Percentiles rank a stretch among this genome's conserved stretches.
phyloP scores from a whole-genome alignment of 148 eudicot species.

The Selenicereus undatus region DNA sequence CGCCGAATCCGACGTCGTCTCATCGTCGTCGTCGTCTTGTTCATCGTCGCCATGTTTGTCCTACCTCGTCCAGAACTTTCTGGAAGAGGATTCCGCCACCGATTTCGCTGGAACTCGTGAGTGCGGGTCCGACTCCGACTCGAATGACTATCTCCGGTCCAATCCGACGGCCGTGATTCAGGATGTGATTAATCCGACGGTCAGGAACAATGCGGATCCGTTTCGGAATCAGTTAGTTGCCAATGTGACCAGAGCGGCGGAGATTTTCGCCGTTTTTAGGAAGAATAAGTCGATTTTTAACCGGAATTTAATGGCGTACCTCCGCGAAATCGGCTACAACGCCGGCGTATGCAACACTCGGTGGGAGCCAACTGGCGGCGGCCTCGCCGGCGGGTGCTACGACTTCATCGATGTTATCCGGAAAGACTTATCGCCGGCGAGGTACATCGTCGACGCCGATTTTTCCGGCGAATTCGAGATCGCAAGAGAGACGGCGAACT shows the following conservation, averaged over 20 bases:
- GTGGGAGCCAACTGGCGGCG: conserved; percentile 53
- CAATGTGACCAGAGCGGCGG: conserved; percentile 39
- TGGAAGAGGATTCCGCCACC: conserved; percentile 27
- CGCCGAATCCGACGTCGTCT: conserved; percentile 32
- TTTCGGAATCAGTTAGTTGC: conserved; percentile 32
- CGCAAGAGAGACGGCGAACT: conserved; percentile 51
- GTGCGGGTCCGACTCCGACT: conserved; percentile 30
- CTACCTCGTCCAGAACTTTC: conserved; percentile 48
- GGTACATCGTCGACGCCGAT: conserved; percentile 64
- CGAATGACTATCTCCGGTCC: conserved; percentile 22
- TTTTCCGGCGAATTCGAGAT: conserved; percentile 64
- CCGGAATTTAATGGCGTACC: conserved; percentile 62
- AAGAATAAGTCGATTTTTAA: conserved; percentile 28
- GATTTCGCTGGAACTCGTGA: not conserved
- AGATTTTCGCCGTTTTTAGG: conserved; percentile 30
- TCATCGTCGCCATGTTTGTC: conserved; percentile 44
- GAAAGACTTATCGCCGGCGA: not conserved
- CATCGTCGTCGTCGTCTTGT: conserved; percentile 31
- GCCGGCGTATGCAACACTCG: conserved; percentile 72
- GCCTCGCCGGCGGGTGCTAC: conserved; percentile 56
- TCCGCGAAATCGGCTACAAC: conserved; percentile 58
- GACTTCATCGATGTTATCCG: conserved; percentile 71
- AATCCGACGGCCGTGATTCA: conserved; percentile 27
- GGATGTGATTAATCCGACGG: conserved; percentile 21
- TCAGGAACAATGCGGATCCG: conserved; percentile 33